Evolutionary conservation across 176 grass and related monocot genomes (phyloP), one percentile per base, ranked within the genome.

Genomic region (Oryza australiensis): DNA sequence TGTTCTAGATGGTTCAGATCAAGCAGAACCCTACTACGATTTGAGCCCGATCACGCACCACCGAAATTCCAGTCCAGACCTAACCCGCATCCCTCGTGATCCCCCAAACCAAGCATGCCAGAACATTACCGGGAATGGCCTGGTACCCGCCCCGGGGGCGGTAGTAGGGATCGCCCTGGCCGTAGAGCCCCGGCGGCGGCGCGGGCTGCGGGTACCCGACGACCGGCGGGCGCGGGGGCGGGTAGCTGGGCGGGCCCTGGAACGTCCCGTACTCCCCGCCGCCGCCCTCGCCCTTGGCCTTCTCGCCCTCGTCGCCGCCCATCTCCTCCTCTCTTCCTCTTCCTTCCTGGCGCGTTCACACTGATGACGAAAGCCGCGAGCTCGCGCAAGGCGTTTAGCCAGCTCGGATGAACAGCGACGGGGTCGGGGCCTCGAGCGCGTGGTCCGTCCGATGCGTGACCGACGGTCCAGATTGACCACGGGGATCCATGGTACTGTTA

Each of bases 181-280:
- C 86, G 35, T 78, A 73, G 67, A 97, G 71, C 32, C 81, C 90
- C 0, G 83, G 73, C 22, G 94, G 91, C 53, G 91, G 87, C 27
- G 28, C 77, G 48, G 94, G 89, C 79, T 92, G 94, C 29, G 94
- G 91, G 33, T 92, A 90, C 12, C 94, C 91, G 51, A 92, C 74
- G 26, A 66, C 81, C 18, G 94, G 90, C 26, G 89, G 91, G 79
- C 83, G 85, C 40, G 91, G 94, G 18, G 87, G 87, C 48, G 88
- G 85, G 70, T 94, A 92, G 74, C 82, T 79, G 29, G 89, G 85
- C 43, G 80, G 70, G 13, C 92, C 92, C 64, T 94, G 75, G 80
- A 92, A 97, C 72, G 92, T 97, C 66, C 92, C 92, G 73, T 94
- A 94, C 33, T 74, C 68, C 26, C 38, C 70, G 11, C 18, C 76